These are phyloP conservation scores for Malania oleifera DNA, from an alignment of 164 flowering plant species.

Conservation along the genomic window DNA sequence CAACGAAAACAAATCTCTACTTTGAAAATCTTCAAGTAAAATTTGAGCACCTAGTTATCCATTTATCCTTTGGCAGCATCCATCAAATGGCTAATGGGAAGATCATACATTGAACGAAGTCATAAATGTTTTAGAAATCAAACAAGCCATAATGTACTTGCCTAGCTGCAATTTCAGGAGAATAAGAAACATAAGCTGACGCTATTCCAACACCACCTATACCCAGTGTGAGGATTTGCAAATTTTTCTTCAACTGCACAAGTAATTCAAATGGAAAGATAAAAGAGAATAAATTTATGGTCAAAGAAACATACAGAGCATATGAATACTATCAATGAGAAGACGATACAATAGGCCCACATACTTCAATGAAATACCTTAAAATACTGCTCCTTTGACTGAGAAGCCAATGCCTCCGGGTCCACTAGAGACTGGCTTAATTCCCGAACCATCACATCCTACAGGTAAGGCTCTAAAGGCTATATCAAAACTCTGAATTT, in stretches of 20 bases:
- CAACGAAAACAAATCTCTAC: no score
- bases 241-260: conserved; percentile 68
- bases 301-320: not conserved
- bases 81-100: no score
- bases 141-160: conserved; percentile 11
- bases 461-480: conserved; percentile 6
- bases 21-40: no score
- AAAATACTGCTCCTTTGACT: conserved; percentile 66
- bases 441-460: conserved; percentile 84
- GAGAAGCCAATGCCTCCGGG: conserved; percentile 79
- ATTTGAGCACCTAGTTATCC: no score
- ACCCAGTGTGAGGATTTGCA: conserved; percentile 72
- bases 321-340: not conserved
- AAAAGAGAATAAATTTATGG: not conserved
- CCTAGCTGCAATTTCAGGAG: conserved; percentile 95
- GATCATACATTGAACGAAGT: not conserved
- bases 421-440: conserved; percentile 47
- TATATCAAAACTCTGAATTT: conserved; percentile 7
- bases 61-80: no score
- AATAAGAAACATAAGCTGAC: conserved; percentile 75
- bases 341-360: not conserved
- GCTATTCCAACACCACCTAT: conserved; percentile 77
- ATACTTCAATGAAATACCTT: conserved; percentile 39
- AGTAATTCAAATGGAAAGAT: not conserved
- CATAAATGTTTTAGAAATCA: not conserved